Evolutionary conservation across 371 early-diverging fungal species (phyloP).

Genomic region (Rhizopus arrhizus): DNA sequence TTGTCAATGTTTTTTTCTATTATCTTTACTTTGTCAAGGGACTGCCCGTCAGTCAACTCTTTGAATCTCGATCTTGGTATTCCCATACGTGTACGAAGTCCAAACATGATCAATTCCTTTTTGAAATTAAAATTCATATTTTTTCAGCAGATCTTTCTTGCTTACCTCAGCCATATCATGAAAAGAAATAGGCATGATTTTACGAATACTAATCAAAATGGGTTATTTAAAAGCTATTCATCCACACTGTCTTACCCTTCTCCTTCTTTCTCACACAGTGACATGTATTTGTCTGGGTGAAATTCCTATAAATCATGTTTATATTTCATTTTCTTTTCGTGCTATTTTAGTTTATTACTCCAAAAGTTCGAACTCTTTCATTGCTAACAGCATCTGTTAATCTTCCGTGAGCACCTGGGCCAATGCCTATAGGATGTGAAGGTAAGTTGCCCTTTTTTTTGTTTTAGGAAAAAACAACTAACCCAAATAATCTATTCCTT

Average conservation of each 20-base stretch:
- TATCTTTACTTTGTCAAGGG: constrained; percentile 29
- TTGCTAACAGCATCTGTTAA: constrained; percentile 43
- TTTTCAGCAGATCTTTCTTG: not conserved
- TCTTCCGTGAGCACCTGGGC: constrained; percentile 88
- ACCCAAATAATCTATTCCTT: constrained; percentile 80
- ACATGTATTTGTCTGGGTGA: constrained; percentile 60
- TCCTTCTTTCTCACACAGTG: constrained; percentile 55
- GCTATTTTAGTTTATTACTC: constrained; percentile 35
- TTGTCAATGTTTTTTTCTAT: not conserved
- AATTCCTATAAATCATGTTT: constrained; percentile 39
- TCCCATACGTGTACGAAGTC: constrained; percentile 70
- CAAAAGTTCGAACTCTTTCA: constrained; percentile 57
- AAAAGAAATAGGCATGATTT: constrained; percentile 28
- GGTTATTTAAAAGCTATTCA: not conserved
- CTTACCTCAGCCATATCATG: constrained; percentile 28
- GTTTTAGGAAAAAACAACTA: constrained; percentile 3
- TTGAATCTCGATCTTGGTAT: constrained; percentile 45
- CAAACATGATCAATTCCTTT: constrained; percentile 70
- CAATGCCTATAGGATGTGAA: constrained; percentile 55
- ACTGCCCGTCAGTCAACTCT: constrained; percentile 29
- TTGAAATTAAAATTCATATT: not conserved
- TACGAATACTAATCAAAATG: constrained; percentile 26
- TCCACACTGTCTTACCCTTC: constrained; percentile 56
- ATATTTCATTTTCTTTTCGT: not conserved
- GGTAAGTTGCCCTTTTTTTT: not conserved